Evolutionary conservation across 345 rosid species (phyloP), one percentile per base, ranked within the genome.

Genomic region (Linum usitatissimum): DNA sequence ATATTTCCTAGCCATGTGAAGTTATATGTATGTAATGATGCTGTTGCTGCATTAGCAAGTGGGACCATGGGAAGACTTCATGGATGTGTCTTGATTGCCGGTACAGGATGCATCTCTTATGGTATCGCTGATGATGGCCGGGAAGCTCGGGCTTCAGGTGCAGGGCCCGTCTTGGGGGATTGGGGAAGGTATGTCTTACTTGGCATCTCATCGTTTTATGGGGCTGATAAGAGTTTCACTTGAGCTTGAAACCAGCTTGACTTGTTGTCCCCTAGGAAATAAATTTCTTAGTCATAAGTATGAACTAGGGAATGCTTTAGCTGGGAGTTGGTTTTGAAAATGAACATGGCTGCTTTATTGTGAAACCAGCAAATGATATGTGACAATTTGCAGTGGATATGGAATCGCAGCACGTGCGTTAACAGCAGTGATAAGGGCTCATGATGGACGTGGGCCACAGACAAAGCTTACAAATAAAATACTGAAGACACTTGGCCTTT

Each of bases 1-100:
- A 83, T 90, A 58, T 87, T 87, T 67, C 94, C 97, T 6, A 75
- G 79, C 68, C 77, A 84, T 69, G 97, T 84, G 55, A 81, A 78
- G 79, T 77, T 87, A 36, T 87, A 81, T 76, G 96, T 86, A 57
- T 86, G 77, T 63, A 92, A 90, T 71, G 98, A 90, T 81, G 96
- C 97, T 18, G 76, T 92, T 51, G 97, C 94, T 67, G 98, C 97
- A 62, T 66, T 92, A 75, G 96, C 97, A 1, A 81, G 98, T 76
- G 97, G 98, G 64, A 89, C 98, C 57, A 69, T 85, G 86, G 97
- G 98, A 69, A 87, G 83, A 78, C 94, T 89, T 60, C 90, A 87
- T 73, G 98, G 97, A 5, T 92, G 98, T 79, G 98, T 92, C 64
- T 64, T 92, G 30, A 92, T 92, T 69, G 96, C 98, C 30, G 98